Evolutionary conservation across 805 yeast genomes (phyloP).

Genomic region (Nakazawaea molendinolei): DNA sequence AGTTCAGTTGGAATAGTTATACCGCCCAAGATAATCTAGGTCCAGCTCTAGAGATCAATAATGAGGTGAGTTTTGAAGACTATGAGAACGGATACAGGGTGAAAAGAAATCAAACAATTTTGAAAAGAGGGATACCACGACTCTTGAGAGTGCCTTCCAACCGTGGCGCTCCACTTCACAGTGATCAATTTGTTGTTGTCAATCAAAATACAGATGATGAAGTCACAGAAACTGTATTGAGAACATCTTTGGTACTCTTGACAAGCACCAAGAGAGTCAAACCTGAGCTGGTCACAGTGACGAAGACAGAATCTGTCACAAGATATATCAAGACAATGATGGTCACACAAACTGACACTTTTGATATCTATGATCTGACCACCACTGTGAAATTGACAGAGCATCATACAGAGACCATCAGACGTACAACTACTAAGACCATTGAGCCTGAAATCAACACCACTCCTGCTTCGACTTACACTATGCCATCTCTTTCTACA

Average conservation of each 20-base stretch:
- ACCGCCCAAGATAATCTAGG: constrained; percentile 16
- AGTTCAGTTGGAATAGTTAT: constrained; percentile 9
- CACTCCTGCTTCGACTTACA: neutral
- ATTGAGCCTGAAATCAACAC: neutral
- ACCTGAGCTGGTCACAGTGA: neutral
- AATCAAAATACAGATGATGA: no score
- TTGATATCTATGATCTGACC: neutral
- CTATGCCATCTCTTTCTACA: neutral
- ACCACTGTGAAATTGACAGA: neutral
- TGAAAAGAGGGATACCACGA: no score
- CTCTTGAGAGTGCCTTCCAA: no score
- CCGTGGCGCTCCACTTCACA: no score
- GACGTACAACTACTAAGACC: neutral
- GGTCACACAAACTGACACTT: neutral
- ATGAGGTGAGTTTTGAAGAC: no score
- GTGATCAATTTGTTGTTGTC: no score
- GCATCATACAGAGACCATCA: neutral
- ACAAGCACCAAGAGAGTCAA: neutral
- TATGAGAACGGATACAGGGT: neutral
- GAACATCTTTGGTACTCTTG: no score
- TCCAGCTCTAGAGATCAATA: constrained; percentile 1
- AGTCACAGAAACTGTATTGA: no score
- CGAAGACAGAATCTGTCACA: neutral
- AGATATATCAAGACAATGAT: constrained; percentile 1
- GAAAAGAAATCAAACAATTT: neutral